Base-by-base conservation (phyloP, 2,329 filamentous ascomycete genomes). In the Colletotrichum sp. region DNA sequence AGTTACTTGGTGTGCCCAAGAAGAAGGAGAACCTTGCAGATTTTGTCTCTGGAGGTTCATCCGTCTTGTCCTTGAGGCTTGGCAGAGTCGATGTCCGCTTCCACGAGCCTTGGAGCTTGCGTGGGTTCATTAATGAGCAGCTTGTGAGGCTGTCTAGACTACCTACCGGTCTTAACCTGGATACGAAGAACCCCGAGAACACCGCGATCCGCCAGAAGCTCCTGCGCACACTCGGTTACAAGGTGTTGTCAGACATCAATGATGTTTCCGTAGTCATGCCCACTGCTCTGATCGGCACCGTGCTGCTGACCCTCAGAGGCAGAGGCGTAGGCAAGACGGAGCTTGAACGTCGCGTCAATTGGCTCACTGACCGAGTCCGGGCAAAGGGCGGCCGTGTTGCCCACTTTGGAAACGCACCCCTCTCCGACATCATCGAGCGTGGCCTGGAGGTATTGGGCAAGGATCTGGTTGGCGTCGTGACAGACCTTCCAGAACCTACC, bases 261-360 rank as follows among this genome's bases (percentile, higher is more conserved):
- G 92, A 94, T 39, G 96, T 98, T 3, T 98, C 96, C 0, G 97
- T 99, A 0, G 95, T 99, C 64, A 99, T 99, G 97, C 97, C 97
- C 1, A 99, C 97, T 0, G 96, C 97, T 0, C 89, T 99, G 59
- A 98, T 99, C 30, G 97, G 97, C 8, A 99, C 97, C 0, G 95
- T 99, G 0, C 89, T 99, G 0, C 88, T 99, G 16, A 99, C 97
- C 0, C 90, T 99, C 6, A 92, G 97, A 81, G 97, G 97, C 1
- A 93, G 97, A 65, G 97, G 97, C 25, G 96, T 99, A 1, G 96
- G 97, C 29, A 96, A 96, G 82, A 88, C 92, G 1, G 97, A 99
- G 83, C 87, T 99, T 25, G 92, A 96, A 44, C 92, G 96, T 19
- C 91, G 97, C 61, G 94, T 99, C 7, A 93, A 98, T 78, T 99